Evolutionary conservation across 1,284 basidiomycete species (phyloP), one percentile per base, ranked within the genome.

Genomic region (Cutaneotrichosporon cavernicola): DNA sequence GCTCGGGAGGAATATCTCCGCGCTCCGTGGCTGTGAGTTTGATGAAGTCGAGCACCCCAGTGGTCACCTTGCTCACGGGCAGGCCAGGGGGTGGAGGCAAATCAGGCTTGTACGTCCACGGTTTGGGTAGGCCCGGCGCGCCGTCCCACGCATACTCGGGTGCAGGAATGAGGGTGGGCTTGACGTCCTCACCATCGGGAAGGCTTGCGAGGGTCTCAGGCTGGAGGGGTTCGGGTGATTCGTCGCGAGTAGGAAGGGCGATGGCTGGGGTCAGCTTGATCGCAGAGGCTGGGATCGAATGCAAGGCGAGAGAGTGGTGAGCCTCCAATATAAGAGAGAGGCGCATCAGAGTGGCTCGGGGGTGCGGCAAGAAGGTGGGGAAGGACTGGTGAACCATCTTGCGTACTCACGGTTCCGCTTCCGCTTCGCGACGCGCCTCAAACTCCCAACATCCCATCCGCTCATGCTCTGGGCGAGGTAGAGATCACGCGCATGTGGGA

Each of bases 1-100:
- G 63, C 56, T 80, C 78, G 4, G 78, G 74, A 16, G 76, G 75
- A 34, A 80, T 76, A 65, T 77, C 76, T 2, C 73, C 76, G 10
- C 75, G 61, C 60, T 77, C 74, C 5, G 72, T 72, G 2, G 76
- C 74, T 21, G 74, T 80, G 16, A 73, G 62, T 61, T 80, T 80
- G 64, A 80, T 76, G 59, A 80, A 80, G 58, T 77, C 73, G 46
- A 80, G 69, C 57, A 75, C 67, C 6, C 71, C 70, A 2, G 73
- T 66, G 0, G 76, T 74, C 56, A 79, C 72, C 38, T 72, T 67
- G 16, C 60, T 60, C 5, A 64, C 10, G 5, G 60, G 51, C 5
- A 55, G 52, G 0, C 59, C 55, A n/a, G 64, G 64, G 11, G 64
- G 58, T 3, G 52, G 57, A 22, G 50, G 40, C 34, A 51, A 22